Evolutionary conservation across 169 alveolate species (phyloP).

Genomic region (Cytauxzoon felis): DNA sequence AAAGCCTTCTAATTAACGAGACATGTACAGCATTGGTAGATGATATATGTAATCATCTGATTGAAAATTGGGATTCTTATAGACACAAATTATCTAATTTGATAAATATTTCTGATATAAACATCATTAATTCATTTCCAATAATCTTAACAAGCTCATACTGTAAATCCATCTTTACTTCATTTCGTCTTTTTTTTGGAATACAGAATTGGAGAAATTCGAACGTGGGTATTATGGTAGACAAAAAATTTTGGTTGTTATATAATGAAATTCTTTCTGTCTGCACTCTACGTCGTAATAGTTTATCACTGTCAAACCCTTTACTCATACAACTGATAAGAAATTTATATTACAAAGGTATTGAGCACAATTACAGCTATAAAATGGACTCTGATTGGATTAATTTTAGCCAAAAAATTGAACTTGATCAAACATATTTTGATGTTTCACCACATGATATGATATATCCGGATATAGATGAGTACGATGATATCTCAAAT

Average conservation of each 20-base stretch:
- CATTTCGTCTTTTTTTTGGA: constrained; percentile 33
- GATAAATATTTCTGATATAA: not conserved
- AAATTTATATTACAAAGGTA: constrained; percentile 16
- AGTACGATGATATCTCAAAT: not conserved
- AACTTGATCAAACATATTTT: constrained; percentile 4
- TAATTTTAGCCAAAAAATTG: not conserved
- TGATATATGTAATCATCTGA: not conserved
- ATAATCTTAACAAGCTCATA: constrained; percentile 2
- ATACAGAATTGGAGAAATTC: constrained; percentile 58
- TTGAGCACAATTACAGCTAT: not conserved
- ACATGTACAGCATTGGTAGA: not conserved
- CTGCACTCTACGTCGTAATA: constrained; percentile 25
- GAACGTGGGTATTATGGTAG: constrained; percentile 14
- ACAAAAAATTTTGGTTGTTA: constrained; percentile 39
- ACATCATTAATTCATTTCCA: not conserved
- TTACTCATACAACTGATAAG: constrained; percentile 44
- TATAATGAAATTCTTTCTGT: constrained; percentile 40
- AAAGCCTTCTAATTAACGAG: not conserved
- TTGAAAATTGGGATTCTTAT: constrained; percentile 5
- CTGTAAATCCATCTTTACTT: constrained; percentile 12
- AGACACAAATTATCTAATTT: not conserved
- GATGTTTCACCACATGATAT: not conserved
- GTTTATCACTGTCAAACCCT: constrained; percentile 23
- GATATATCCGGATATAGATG: not conserved
- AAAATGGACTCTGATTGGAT: not conserved